A percentile compares a stretch with the other conserved stretches of the same genome.
Evolutionary conservation across 2,329 filamentous ascomycete genomes (phyloP).

Genomic region (Chrysoporthe puriensis): DNA sequence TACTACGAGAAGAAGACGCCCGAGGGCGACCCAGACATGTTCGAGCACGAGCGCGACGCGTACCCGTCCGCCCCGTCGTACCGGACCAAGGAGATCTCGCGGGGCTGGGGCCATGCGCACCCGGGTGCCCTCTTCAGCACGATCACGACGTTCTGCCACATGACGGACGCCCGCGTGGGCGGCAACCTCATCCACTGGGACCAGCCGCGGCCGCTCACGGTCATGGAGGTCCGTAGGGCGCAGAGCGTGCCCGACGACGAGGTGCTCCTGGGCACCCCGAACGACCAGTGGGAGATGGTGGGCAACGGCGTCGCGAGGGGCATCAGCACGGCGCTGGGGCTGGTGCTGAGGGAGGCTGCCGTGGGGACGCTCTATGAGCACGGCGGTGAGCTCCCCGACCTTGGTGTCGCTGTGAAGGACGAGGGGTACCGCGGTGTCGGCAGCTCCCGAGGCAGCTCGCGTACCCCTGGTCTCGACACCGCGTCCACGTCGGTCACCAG

Average conservation of each 20-base stretch:
- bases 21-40: conserved; percentile 43
- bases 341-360: conserved; percentile 65
- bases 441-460: neutral
- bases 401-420: neutral
- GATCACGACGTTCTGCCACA: conserved; percentile 57
- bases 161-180: conserved; percentile 60
- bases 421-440: neutral
- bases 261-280: conserved; percentile 62
- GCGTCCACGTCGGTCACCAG: neutral
- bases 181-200: conserved; percentile 63
- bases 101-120: conserved; percentile 57
- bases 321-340: conserved; percentile 68
- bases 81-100: conserved; percentile 47
- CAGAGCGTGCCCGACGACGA: conserved; percentile 75
- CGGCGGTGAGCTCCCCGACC: neutral
- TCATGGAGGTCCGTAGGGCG: conserved; percentile 69
- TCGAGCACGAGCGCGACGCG: conserved; percentile 41
- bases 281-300: conserved; percentile 66
- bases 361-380: conserved; percentile 42
- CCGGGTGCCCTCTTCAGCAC: conserved; percentile 62
- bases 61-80: conserved; percentile 47
- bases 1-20: conserved; percentile 38
- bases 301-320: conserved; percentile 78
- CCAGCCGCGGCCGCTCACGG: conserved; percentile 61
- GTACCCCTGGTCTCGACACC: neutral